Evolutionary conservation across 192 early-diverging fungal species (phyloP).

Genomic region (Linnemannia zychae): DNA sequence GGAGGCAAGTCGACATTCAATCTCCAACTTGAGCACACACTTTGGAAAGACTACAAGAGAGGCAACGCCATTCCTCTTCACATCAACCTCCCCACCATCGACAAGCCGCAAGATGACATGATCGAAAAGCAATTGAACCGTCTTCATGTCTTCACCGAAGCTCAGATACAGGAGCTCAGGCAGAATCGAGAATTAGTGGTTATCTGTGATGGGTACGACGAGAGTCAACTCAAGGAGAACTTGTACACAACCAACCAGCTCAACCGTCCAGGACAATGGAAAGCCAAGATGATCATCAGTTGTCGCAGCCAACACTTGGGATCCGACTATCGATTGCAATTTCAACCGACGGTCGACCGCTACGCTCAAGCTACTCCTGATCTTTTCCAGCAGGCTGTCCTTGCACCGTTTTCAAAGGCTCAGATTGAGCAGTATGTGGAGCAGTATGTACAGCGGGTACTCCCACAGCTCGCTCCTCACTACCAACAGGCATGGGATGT

Average conservation of each 20-base stretch:
- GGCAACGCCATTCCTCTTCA: background rate
- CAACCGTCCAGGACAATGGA: background rate
- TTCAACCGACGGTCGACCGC: background rate
- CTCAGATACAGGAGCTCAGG: conserved; percentile 2
- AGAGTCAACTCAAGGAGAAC: conserved; percentile 3
- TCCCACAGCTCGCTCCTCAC: too few species aligned
- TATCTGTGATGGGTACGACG: conserved; percentile 12
- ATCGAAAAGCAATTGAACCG: background rate
- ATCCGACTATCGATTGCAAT: background rate
- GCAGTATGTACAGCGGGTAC: too few species aligned
- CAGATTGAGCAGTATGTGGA: background rate
- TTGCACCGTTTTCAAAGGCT: background rate
- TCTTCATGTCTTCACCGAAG: background rate
- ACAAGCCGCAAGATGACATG: background rate
- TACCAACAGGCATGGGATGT: background rate
- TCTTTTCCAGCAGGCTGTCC: background rate
- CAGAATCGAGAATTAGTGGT: background rate
- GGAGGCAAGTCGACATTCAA: conserved; percentile 9
- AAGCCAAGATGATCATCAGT: conserved; percentile 5
- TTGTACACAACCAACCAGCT: background rate
- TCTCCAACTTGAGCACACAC: background rate
- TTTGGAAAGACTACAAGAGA: background rate
- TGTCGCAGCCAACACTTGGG: background rate
- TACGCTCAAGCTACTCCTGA: conserved; percentile 43
- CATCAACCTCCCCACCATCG: conserved; percentile 9